Evolutionary conservation across 2,329 filamentous ascomycete species (phyloP).

Genomic region (Fusarium sp.): DNA sequence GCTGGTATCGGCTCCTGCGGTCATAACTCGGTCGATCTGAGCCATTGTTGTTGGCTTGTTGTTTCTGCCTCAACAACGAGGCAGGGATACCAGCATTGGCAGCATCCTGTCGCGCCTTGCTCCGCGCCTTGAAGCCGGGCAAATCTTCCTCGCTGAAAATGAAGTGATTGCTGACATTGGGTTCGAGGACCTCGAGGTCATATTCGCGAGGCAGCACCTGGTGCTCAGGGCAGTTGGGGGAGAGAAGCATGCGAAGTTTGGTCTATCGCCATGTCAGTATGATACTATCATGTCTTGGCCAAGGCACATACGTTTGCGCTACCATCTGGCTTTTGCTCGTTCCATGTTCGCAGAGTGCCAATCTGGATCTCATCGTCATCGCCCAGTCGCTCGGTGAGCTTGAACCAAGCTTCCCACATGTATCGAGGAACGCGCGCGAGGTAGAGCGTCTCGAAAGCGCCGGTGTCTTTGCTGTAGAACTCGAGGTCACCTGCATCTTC

Average conservation of each 20-base stretch:
- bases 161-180: constrained; percentile 83
- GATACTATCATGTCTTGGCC: neutral
- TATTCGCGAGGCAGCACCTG: constrained; percentile 88
- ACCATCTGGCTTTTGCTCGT: constrained; percentile 65
- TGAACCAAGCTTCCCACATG: constrained; percentile 82
- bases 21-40: constrained; percentile 62
- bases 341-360: constrained; percentile 76
- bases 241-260: constrained; percentile 73
- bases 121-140: constrained; percentile 64
- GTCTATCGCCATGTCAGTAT: constrained; percentile 43
- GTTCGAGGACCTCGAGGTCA: constrained; percentile 75
- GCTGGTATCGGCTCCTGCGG: constrained; percentile 62
- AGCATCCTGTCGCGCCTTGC: constrained; percentile 67
- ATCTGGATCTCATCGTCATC: constrained; percentile 86
- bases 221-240: constrained; percentile 73
- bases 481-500: constrained; percentile 69
- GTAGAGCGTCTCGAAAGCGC: constrained; percentile 67
- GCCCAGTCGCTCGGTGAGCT: constrained; percentile 68
- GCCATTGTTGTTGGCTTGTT: constrained; percentile 42
- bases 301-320: constrained; percentile 56
- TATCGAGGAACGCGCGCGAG: constrained; percentile 83
- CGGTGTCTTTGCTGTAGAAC: constrained; percentile 62
- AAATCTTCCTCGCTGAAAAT: constrained; percentile 95
- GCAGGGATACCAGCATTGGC: constrained; percentile 70
- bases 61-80: constrained; percentile 63